A percentile compares a stretch with the other conserved stretches of the same genome.
These are phyloP conservation scores for Myriosclerotinia curreyana DNA, from an alignment of 2,329 filamentous ascomycete genomes.

Conservation along the genomic window DNA sequence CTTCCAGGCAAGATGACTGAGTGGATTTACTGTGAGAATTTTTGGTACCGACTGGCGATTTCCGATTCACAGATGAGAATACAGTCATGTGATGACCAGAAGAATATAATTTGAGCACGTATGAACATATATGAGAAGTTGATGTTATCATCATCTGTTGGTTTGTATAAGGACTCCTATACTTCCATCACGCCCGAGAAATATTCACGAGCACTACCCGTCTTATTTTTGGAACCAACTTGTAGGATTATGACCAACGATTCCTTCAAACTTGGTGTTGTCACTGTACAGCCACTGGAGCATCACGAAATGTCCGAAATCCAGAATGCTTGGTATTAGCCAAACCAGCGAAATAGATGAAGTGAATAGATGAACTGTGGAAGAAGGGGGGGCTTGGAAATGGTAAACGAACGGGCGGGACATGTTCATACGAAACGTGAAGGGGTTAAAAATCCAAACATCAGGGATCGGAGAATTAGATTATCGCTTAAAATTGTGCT, in stretches of 20 bases:
- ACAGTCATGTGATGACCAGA: background rate
- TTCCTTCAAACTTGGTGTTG: too few species aligned
- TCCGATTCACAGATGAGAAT: background rate
- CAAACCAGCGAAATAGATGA: too few species aligned
- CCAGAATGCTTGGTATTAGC: too few species aligned
- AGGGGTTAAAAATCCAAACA: background rate
- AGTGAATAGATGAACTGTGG: background rate
- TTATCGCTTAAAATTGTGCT: background rate
- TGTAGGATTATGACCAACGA: too few species aligned
- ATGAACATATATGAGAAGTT: background rate
- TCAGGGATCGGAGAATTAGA: too few species aligned
- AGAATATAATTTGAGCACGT: background rate
- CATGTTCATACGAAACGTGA: background rate
- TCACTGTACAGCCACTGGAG: too few species aligned
- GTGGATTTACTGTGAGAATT: background rate
- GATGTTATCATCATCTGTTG: background rate
- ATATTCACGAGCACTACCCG: background rate
- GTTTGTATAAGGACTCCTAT: background rate
- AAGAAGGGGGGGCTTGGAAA: background rate
- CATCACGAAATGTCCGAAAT: too few species aligned
- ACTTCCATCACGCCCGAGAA: background rate
- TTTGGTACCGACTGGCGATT: background rate
- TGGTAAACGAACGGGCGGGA: too few species aligned
- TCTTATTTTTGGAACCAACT: too few species aligned
- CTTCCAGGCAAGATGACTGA: background rate